Conservation (phyloP, 129 eudicot genomes). For the Rutidosis leptorrhynchoides region DNA sequence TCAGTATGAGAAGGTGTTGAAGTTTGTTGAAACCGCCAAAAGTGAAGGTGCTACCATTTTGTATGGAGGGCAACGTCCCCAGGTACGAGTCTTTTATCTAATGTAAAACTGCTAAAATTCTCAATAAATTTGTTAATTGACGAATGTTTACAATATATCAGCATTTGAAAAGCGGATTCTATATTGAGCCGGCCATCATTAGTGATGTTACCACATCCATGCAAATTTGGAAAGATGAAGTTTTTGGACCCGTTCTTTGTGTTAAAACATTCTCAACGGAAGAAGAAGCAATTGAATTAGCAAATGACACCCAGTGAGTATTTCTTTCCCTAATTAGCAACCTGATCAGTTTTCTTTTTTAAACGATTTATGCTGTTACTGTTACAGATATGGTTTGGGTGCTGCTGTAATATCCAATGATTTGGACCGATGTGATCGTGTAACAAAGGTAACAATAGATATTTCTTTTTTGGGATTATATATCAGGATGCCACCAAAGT, state of each 20-base stretch:
- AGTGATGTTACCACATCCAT: conserved; percentile 81
- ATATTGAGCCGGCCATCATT: conserved; percentile 72
- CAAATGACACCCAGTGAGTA: conserved; percentile 90
- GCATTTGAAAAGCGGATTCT: conserved; percentile 77
- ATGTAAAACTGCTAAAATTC: neutral
- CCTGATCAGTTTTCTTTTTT: neutral
- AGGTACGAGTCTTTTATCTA: conserved; percentile 36
- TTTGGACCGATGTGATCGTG: conserved; percentile 85
- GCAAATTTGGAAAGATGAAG: conserved; percentile 99
- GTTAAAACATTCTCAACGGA: conserved; percentile 85
- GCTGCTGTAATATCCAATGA: conserved; percentile 89
- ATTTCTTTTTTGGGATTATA: too few species aligned
- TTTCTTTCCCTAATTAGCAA: neutral
- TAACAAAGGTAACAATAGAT: conserved; percentile 61
- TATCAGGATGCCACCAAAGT: too few species aligned
- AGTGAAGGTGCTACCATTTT: conserved; percentile 91
- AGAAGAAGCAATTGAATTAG: conserved; percentile 92
- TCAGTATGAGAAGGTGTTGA: conserved; percentile 84
- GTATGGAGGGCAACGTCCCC: conserved; percentile 79
- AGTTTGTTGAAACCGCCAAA: conserved; percentile 80
- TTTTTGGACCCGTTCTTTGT: conserved; percentile 94
- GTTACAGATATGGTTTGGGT: conserved; percentile 76
- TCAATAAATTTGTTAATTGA: neutral
- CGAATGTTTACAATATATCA: conserved; percentile 23
- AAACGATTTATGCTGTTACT: neutral